These are phyloP conservation scores for Candida awuae DNA, from an alignment of 805 yeast species.

Conservation along the genomic window DNA sequence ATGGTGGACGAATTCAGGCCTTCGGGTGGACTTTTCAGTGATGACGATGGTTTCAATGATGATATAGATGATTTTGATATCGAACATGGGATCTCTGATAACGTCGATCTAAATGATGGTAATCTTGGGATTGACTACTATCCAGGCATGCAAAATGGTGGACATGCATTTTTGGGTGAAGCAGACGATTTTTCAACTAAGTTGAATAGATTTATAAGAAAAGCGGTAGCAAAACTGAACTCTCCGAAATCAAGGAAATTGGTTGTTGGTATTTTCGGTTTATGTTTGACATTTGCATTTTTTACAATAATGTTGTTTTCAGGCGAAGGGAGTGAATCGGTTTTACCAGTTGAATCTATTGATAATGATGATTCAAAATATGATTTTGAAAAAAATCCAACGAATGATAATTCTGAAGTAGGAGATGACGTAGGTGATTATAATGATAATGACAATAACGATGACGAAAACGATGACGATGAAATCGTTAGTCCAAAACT, in stretches of 20 bases:
- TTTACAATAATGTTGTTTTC: constrained; percentile 8
- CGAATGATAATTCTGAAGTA: not conserved
- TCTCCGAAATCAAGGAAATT: constrained; percentile 5
- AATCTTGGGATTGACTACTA: constrained; percentile 9
- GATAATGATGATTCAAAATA: not conserved
- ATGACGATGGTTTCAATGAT: no score
- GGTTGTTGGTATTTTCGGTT: constrained; percentile 4
- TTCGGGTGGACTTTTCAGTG: no score
- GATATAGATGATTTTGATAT: constrained; percentile 15
- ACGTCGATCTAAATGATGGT: not conserved
- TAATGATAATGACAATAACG: not conserved
- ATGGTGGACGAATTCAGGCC: no score
- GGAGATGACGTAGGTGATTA: no score
- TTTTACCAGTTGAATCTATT: constrained; percentile 8
- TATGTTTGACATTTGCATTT: not conserved
- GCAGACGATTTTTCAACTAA: constrained; percentile 3
- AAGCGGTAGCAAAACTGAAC: not conserved
- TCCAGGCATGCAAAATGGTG: constrained; percentile 8
- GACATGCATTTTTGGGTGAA: constrained; percentile 8
- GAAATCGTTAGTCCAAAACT: not conserved
- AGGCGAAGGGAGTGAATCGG: constrained; percentile 5
- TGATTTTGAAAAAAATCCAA: not conserved
- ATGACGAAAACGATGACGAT: not conserved
- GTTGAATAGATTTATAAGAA: not conserved
- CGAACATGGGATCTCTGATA: constrained; percentile 16